Evolutionary conservation across 805 yeast species (phyloP), one percentile per base, ranked within the genome.

Genomic region (Starmerella vitae): DNA sequence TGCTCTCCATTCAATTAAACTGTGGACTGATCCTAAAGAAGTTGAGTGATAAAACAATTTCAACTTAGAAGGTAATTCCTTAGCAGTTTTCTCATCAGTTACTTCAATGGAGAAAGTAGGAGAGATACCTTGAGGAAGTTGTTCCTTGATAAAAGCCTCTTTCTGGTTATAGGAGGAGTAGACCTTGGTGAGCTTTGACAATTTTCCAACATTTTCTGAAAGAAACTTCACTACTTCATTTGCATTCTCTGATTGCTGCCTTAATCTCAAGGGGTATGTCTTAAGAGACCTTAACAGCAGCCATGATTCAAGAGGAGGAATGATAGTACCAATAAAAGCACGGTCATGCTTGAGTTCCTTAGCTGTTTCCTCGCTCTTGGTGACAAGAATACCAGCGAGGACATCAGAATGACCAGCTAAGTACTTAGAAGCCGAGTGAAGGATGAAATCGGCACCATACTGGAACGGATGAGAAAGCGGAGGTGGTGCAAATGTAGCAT

Each of bases 381-480:
- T 66, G 35, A 86, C 70, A 47, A 88, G 68, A 14, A 78, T 65
- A 22, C 97, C 96, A 3, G 94, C 86, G 34, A 86, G 65, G 28
- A 85, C 62, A 59, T 88, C 97, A 4, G 93, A 80, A 58, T 86
- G 95, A 12, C 97, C 96, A 26, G 94, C 95, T 54, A 84, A 78
- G 61, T 78, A 88, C 57, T 86, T 86, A 1, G 95, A 85, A 1
- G 85, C 94, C 1, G 95, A 83, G 58, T 86, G 95, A 72, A 88
- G 64, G 13, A 88, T 74, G 47, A 83, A 59, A 58, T 88, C 96
- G 21, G 79, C 94, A 36, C 88, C 94, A 49, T 70, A 76, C 25
- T 67, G 66, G 62, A 84, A 84, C 4, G 93, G 88, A 46, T 82
- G 72, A 51, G 74, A 81, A 43, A 85, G 60, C 12, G 95, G 95